Evolutionary conservation across 768 basidiomycete genomes (phyloP).

Genomic region (Nidularia sp.): DNA sequence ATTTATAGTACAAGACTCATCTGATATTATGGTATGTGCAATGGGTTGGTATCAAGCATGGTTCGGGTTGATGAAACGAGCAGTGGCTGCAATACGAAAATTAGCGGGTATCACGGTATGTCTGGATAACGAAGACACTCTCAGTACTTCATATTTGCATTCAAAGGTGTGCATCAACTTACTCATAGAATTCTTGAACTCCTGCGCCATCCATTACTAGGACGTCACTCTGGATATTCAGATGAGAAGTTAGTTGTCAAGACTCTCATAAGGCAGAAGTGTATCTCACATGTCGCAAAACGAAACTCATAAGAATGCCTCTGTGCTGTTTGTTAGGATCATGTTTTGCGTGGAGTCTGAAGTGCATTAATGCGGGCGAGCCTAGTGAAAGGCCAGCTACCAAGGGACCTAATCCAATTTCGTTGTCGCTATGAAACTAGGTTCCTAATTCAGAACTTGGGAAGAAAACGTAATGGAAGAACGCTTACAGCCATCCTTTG

Average conservation of each 20-base stretch:
- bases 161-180: conserved; percentile 15
- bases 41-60: no score
- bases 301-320: conserved; percentile 44
- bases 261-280: not conserved
- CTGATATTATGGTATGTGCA: no score
- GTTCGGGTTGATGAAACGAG: conserved; percentile 48
- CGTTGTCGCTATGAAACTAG: conserved; percentile 79
- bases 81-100: conserved; percentile 79
- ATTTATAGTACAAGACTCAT: no score
- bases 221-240: conserved; percentile 57
- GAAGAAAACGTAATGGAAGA: not conserved
- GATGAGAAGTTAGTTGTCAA: not conserved
- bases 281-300: conserved; percentile 59
- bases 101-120: conserved; percentile 73
- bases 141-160: not conserved
- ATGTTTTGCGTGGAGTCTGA: conserved; percentile 47
- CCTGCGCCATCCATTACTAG: conserved; percentile 72
- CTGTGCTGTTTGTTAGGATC: conserved; percentile 22
- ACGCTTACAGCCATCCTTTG: conserved; percentile 76
- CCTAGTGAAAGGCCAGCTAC: conserved; percentile 79
- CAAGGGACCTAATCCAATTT: conserved; percentile 65
- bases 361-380: conserved; percentile 77
- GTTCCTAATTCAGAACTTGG: not conserved
- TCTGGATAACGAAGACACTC: conserved; percentile 26
- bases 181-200: conserved; percentile 73